A percentile compares a stretch with the other conserved stretches of the same genome.
These are phyloP conservation scores for Ramicandelaber brevisporus DNA, from an alignment of 192 early-diverging fungal species.

Conservation along the genomic window DNA sequence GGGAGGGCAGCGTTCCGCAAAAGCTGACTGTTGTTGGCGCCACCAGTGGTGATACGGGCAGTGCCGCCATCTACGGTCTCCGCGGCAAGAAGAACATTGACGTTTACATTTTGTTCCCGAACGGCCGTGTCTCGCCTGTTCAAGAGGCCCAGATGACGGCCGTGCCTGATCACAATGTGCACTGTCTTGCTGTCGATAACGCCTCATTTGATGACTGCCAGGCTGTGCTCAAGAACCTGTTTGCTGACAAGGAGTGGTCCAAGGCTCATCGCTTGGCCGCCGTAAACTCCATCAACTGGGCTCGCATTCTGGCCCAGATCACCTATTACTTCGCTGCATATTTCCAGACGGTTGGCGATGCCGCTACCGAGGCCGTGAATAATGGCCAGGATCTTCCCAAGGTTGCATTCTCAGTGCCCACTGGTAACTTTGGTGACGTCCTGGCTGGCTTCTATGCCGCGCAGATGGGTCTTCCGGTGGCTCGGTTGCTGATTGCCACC, in stretches of 20 bases:
- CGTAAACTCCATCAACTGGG: constrained; percentile 99
- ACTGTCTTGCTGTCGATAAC: constrained; percentile 59
- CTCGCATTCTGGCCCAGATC: constrained; percentile 85
- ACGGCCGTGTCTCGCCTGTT: constrained; percentile 70
- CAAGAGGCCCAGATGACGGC: constrained; percentile 98
- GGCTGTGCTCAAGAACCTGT: constrained; percentile 80
- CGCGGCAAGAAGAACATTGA: constrained; percentile 76
- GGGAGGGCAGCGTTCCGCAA: constrained; percentile 7
- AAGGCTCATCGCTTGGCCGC: constrained; percentile 59
- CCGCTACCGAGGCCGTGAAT: constrained; percentile 18
- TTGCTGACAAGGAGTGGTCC: constrained; percentile 52
- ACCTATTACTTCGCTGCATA: constrained; percentile 91
- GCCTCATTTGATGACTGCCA: constrained; percentile 98
- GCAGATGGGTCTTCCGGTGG: constrained; percentile 74
- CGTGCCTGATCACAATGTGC: constrained; percentile 78
- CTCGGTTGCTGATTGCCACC: constrained; percentile 67
- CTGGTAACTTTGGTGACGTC: constrained; percentile 93
- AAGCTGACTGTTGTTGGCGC: constrained; percentile 78
- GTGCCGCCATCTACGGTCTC: constrained; percentile 92
- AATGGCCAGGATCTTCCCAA: neutral
- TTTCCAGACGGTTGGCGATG: no score
- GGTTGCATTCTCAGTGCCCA: constrained; percentile 60
- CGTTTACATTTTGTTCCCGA: constrained; percentile 83
- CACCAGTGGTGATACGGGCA: constrained; percentile 91
- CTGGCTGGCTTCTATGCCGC: constrained; percentile 82